A percentile compares a stretch with the other conserved stretches of the same genome.
These are phyloP conservation scores for Coleophoma cylindrospora DNA, from an alignment of 2,329 filamentous ascomycete genomes.

Conservation along the genomic window DNA sequence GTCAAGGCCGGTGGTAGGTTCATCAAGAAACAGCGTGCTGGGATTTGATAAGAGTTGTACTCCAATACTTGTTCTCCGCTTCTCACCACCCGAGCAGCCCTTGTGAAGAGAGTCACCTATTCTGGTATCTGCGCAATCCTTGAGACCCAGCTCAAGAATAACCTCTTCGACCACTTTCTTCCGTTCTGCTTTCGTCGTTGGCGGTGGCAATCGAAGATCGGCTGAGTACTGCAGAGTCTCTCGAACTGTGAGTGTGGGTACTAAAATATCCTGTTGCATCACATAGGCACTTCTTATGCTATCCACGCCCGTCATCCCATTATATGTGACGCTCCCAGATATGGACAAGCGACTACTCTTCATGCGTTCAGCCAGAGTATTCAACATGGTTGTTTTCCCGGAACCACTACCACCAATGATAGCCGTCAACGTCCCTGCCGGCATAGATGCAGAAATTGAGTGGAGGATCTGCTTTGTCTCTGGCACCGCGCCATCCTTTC, in stretches of 20 bases:
- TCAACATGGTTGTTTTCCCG: conserved; percentile 68
- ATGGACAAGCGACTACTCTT: conserved; percentile 44
- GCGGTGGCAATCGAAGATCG: conserved; percentile 62
- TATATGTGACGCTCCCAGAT: conserved; percentile 56
- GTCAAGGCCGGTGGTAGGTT: conserved; percentile 74
- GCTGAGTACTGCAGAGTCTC: conserved; percentile 73
- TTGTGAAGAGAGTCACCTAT: conserved; percentile 69
- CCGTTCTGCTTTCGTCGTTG: conserved; percentile 54
- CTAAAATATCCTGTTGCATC: conserved; percentile 70
- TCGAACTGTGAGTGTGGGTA: conserved; percentile 69
- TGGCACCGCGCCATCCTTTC: conserved; percentile 27
- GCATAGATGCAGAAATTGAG: conserved; percentile 58
- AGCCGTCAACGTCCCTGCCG: conserved; percentile 63
- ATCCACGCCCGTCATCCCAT: conserved; percentile 47
- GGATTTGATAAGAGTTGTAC: conserved; percentile 78
- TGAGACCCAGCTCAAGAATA: conserved; percentile 69
- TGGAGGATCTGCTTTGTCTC: conserved; percentile 50
- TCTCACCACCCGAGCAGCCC: conserved; percentile 76
- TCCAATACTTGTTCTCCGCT: conserved; percentile 70
- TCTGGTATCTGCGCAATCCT: conserved; percentile 70
- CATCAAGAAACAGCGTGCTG: conserved; percentile 72
- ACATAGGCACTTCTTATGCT: conserved; percentile 62
- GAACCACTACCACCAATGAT: conserved; percentile 72
- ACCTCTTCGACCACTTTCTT: conserved; percentile 67
- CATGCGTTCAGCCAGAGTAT: conserved; percentile 66